These are phyloP conservation scores for Magnolia officinalis DNA, from an alignment of 164 flowering plant species.

Conservation along the genomic window DNA sequence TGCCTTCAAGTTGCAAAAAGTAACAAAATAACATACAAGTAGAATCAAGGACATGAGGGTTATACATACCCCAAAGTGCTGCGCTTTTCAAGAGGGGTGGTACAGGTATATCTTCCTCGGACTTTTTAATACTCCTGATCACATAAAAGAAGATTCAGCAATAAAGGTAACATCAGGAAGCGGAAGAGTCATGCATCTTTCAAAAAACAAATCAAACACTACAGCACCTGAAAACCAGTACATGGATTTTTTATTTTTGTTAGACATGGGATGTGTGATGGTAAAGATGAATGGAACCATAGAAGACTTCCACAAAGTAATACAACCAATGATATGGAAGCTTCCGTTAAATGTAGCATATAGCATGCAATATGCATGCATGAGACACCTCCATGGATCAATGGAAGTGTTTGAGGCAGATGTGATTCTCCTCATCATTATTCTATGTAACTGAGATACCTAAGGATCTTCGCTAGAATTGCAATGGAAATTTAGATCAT, in stretches of 20 bases:
- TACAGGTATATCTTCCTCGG: constrained; percentile 87
- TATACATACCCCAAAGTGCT: constrained; percentile 77
- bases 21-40: neutral
- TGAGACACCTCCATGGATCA: too few relatives aligned
- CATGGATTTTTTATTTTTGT: neutral
- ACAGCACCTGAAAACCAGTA: neutral
- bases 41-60: neutral
- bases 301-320: too few relatives aligned
- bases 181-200: neutral
- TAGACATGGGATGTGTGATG: too few relatives aligned
- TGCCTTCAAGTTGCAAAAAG: neutral
- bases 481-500: too few relatives aligned
- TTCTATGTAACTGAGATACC: too few relatives aligned
- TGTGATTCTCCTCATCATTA: too few relatives aligned
- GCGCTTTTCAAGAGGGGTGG: constrained; percentile 96
- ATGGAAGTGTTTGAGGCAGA: too few relatives aligned
- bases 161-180: neutral
- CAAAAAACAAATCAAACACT: neutral
- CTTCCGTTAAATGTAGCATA: too few relatives aligned
- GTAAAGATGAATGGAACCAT: too few relatives aligned
- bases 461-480: too few relatives aligned
- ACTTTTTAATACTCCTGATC: constrained; percentile 71
- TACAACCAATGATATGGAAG: too few relatives aligned
- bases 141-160: constrained; percentile 7
- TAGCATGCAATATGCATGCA: too few relatives aligned